Evolutionary conservation across 192 early-diverging fungal species (phyloP).

Genomic region (Coemansia sp.): DNA sequence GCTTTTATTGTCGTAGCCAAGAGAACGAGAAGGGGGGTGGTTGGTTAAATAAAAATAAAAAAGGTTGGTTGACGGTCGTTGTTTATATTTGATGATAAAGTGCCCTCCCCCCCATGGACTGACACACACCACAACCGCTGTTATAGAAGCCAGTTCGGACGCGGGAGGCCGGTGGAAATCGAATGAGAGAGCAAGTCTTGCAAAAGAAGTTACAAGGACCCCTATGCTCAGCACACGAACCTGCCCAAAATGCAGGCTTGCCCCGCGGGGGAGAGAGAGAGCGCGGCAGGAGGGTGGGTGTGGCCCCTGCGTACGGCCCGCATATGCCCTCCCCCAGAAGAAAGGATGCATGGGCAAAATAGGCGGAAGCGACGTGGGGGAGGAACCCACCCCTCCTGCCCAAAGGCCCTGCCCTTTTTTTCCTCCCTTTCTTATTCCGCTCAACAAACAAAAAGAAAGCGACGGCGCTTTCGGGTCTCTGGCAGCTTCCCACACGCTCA

Average conservation of each 20-base stretch:
- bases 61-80: constrained; percentile 7
- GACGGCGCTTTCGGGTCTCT: constrained; percentile 5
- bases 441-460: neutral
- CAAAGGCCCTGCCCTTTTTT: neutral
- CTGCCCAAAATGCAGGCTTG: neutral
- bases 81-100: constrained; percentile 13
- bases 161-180: constrained; percentile 8
- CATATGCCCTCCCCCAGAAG: neutral
- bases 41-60: neutral
- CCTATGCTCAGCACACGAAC: neutral
- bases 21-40: constrained; percentile 2
- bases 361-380: neutral
- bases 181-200: neutral
- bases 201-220: constrained; percentile 10
- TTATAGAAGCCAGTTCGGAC: neutral
- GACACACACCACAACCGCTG: neutral
- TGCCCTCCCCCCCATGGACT: neutral
- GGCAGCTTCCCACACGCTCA: constrained; percentile 3
- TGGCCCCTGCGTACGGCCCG: constrained; percentile 9
- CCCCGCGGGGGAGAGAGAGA: neutral
- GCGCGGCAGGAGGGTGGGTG: neutral
- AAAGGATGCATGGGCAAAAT: constrained; percentile 1
- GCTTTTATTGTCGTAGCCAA: constrained; percentile 11
- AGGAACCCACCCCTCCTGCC: neutral
- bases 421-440: neutral